Evolutionary conservation across 2,329 filamentous ascomycete species (phyloP), one percentile per base, ranked within the genome.

Genomic region (Pseudofabraea citricarpa): DNA sequence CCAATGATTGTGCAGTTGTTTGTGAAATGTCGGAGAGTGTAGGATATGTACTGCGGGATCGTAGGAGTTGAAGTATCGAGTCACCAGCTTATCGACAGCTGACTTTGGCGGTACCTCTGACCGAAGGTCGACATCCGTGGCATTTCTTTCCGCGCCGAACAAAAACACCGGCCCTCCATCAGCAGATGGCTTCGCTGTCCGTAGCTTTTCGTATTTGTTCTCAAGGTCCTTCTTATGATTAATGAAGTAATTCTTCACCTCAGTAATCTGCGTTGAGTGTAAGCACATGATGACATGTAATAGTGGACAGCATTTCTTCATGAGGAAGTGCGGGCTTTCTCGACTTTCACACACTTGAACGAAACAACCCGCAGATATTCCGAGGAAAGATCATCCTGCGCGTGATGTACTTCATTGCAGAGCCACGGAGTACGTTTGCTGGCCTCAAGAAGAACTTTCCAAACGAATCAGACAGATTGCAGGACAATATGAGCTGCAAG

Each of bases 171-270:
- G 87, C 1, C 85, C 86, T 45, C 81, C 79, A 27, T 69, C 69
- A 21, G 77, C 74, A 21, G 69, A 68, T 13, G 82, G 74, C 56
- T 85, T 88, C 29, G 79, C 79, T 35, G 79, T 79, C 60, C 83
- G 77, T 40, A 95, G 81, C 55, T 81, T 85, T 55, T 87, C 81
- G 54, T 88, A 81, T 55, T 90, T 90, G 46, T 82, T 83, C 60
- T 94, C 88, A 47, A 91, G 75, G 52, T 96, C 90, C 59, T 93
- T 90, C 63, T 93, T 94, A 66, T 96, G 89, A 26, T 76, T 80
- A 15, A 70, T 68, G 57, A 95, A 97, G 67, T 93, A 96, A 54
- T 85, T 90, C 61, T 91, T 95, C 20, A 98, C 91, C 68, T 98
- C 93, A 8, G 87, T 75, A 51, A 98, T 93, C 76, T 85, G 29